A percentile compares a stretch with the other conserved stretches of the same genome.
Conservation (phyloP, 2,329 filamentous ascomycete genomes). For the Colletotrichum orbiculare region DNA sequence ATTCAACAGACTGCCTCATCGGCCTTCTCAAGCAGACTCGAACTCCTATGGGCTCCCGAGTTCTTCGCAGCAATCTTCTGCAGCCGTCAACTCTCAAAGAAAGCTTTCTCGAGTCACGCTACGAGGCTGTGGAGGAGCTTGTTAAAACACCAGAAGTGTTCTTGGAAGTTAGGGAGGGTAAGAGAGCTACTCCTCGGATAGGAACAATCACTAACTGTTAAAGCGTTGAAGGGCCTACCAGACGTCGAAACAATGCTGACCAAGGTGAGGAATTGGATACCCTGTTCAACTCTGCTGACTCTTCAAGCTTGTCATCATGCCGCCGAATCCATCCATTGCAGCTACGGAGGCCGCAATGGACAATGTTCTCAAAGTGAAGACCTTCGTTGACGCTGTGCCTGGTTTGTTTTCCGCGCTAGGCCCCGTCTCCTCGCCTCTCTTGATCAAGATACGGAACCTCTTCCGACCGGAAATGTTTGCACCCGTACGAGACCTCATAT, state of each 20-base stretch:
- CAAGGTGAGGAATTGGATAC: slow-evolving; percentile 58
- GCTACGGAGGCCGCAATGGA: slow-evolving; percentile 86
- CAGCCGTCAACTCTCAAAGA: slow-evolving; percentile 82
- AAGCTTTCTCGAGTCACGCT: slow-evolving; percentile 75
- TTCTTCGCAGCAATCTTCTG: slow-evolving; percentile 86
- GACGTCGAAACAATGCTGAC: slow-evolving; percentile 86
- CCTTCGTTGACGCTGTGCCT: slow-evolving; percentile 76
- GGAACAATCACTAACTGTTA: slow-evolving; percentile 34
- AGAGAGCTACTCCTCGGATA: slow-evolving; percentile 13
- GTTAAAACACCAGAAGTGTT: slow-evolving; percentile 88
- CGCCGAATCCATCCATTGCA: slow-evolving; percentile 71
- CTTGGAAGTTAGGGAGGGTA: slow-evolving; percentile 76
- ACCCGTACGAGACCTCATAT: slow-evolving; percentile 73
- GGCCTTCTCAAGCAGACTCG: slow-evolving; percentile 86
- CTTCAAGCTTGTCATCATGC: slow-evolving; percentile 78
- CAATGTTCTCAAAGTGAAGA: slow-evolving; percentile 86
- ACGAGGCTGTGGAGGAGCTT: slow-evolving; percentile 86
- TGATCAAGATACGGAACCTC: slow-evolving; percentile 75
- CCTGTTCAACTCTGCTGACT: slow-evolving; percentile 36
- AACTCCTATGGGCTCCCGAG: slow-evolving; percentile 88
- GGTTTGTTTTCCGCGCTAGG: slow-evolving; percentile 75
- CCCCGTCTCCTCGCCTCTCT: slow-evolving; percentile 71
- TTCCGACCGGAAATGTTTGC: slow-evolving; percentile 73
- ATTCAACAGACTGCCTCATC: slow-evolving; percentile 85
- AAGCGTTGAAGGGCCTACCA: slow-evolving; percentile 78